Evolutionary conservation across 352 stramenopile species (phyloP).

Genomic region (Poterioochromonas sp.): DNA sequence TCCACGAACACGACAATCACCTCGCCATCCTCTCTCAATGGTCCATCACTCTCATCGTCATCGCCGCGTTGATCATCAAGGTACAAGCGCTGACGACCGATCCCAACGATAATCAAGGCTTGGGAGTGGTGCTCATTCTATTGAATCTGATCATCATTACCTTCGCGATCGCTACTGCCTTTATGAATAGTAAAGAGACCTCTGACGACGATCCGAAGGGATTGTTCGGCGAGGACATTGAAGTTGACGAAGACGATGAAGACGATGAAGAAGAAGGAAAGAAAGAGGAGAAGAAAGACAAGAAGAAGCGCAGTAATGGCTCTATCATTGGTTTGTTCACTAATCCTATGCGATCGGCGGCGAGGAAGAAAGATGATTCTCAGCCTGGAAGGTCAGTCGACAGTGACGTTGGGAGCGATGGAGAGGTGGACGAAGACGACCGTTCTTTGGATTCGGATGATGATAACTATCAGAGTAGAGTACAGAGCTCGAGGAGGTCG

Average conservation of each 20-base stretch:
- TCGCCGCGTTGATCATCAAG: background rate
- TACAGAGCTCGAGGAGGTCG: too few relatives aligned
- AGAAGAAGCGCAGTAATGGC: background rate
- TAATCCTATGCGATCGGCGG: background rate
- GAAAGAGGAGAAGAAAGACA: background rate
- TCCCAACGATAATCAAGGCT: background rate
- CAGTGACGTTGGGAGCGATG: background rate
- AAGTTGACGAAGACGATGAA: background rate
- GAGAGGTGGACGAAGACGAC: background rate
- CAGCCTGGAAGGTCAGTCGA: background rate
- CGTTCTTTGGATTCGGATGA: background rate
- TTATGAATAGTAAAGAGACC: background rate
- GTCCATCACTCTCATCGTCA: constrained; percentile 2
- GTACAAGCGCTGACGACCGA: background rate
- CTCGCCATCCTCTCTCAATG: background rate
- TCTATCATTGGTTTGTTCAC: background rate
- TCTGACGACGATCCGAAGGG: background rate
- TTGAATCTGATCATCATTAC: constrained; percentile 76
- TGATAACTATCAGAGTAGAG: background rate
- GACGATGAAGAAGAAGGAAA: background rate
- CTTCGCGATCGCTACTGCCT: background rate
- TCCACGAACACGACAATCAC: constrained; percentile 12
- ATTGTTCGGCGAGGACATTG: background rate
- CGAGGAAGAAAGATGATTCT: background rate
- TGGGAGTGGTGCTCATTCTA: constrained; percentile 55